Percentiles rank a stretch among this genome's conserved stretches.
Evolutionary conservation across 306 rosid genomes (phyloP).

Genomic region (Cucurbita argyrosperma): DNA sequence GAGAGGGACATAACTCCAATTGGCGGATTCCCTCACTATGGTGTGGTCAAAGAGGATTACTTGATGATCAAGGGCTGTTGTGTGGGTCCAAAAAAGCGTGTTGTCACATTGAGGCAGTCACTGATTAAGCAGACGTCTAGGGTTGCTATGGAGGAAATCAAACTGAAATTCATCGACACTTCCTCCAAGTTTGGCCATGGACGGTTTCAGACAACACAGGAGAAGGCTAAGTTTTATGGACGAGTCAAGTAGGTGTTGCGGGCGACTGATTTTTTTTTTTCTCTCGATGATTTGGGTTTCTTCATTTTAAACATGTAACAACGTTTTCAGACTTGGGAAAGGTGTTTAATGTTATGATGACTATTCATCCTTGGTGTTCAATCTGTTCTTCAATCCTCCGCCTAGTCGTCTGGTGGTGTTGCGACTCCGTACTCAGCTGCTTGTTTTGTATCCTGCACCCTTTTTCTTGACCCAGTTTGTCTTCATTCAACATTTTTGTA

Average conservation of each 20-base stretch:
- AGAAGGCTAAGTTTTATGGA: constrained; percentile 59
- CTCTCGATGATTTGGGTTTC: background rate
- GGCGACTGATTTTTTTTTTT: background rate
- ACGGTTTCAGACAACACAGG: constrained; percentile 57
- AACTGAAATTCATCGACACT: constrained; percentile 61
- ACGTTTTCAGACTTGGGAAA: too few relatives aligned
- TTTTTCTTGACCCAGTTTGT: too few relatives aligned
- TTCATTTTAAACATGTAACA: background rate
- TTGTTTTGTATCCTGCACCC: too few relatives aligned
- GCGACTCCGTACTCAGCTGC: too few relatives aligned
- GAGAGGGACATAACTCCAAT: constrained; percentile 69
- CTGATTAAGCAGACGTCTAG: constrained; percentile 62
- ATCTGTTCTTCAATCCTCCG: too few relatives aligned
- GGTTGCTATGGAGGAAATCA: constrained; percentile 52
- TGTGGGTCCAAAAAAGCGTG: constrained; percentile 65
- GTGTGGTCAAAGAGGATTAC: constrained; percentile 47
- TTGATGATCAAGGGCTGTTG: constrained; percentile 52
- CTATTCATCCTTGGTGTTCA: too few relatives aligned
- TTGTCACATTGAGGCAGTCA: constrained; percentile 59
- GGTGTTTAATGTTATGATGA: too few relatives aligned
- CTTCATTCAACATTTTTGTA: too few relatives aligned
- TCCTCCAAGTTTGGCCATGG: constrained; percentile 83
- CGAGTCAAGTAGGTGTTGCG: constrained; percentile 21
- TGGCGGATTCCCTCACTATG: constrained; percentile 82
- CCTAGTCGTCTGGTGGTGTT: too few relatives aligned